A percentile compares a stretch with the other conserved stretches of the same genome.
These are phyloP conservation scores for Auriculariales sp. DNA, from an alignment of 768 basidiomycete genomes.

Conservation along the genomic window DNA sequence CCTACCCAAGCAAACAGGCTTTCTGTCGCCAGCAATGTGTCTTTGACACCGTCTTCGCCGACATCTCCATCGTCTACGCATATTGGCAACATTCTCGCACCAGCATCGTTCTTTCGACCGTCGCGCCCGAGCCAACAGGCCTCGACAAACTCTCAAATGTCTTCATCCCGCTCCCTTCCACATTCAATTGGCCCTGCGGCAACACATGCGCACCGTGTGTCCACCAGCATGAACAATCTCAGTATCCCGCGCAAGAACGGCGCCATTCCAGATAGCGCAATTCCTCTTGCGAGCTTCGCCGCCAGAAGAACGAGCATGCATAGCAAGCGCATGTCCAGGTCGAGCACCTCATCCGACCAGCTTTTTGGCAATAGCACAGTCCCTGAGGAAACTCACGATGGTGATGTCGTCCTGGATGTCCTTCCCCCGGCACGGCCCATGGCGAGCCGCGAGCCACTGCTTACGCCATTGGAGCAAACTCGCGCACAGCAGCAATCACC, in stretches of 20 bases:
- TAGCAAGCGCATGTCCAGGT: not conserved
- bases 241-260: slow-evolving; percentile 21
- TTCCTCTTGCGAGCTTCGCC: not conserved
- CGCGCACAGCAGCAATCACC: not conserved
- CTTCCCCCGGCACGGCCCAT: slow-evolving; percentile 23
- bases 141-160: slow-evolving; percentile 12
- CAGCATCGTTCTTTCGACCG: slow-evolving; percentile 66
- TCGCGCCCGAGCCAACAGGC: slow-evolving; percentile 38
- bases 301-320: not conserved
- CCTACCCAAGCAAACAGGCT: not conserved
- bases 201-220: slow-evolving; percentile 16
- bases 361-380: slow-evolving; percentile 4
- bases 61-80: slow-evolving; percentile 3
- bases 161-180: not conserved
- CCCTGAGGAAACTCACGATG: not conserved
- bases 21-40: not conserved
- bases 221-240: slow-evolving; percentile 16
- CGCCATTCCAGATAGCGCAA: slow-evolving; percentile 17
- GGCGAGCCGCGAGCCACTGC: slow-evolving; percentile 58
- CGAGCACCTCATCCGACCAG: slow-evolving; percentile 23
- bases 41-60: not conserved
- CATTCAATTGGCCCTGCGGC: slow-evolving; percentile 1
- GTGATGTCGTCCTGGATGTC: slow-evolving; percentile 13
- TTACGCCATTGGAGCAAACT: slow-evolving; percentile 28
- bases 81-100: slow-evolving; percentile 22